Evolutionary conservation across 306 rosid genomes (phyloP).

Genomic region (Purshia tridentata): DNA sequence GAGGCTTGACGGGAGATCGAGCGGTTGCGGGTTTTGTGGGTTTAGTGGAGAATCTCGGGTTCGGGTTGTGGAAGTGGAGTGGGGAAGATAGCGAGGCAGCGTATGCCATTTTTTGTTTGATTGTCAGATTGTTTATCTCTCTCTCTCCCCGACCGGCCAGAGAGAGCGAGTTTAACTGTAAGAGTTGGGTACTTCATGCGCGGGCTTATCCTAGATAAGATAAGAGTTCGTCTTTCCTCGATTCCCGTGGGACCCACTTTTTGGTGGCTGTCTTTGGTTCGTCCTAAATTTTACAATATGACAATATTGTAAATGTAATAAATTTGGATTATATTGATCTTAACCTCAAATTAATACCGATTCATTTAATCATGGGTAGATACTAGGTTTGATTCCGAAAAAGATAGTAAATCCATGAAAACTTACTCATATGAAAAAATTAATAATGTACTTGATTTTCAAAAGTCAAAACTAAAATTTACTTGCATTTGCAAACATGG

Average conservation of each 20-base stretch:
- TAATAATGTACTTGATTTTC: too few relatives aligned
- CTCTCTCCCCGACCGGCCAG: conserved; percentile 22
- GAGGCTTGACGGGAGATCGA: conserved; percentile 34
- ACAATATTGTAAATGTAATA: too few relatives aligned
- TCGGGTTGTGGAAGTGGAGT: conserved; percentile 26
- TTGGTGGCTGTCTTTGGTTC: neutral
- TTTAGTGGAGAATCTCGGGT: conserved; percentile 32
- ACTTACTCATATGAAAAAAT: too few relatives aligned
- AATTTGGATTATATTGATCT: too few relatives aligned
- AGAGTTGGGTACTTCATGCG: neutral
- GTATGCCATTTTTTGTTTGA: conserved; percentile 41
- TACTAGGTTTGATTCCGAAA: too few relatives aligned
- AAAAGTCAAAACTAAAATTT: too few relatives aligned
- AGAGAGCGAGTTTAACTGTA: conserved; percentile 4
- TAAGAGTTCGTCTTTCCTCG: conserved; percentile 33
- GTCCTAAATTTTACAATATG: too few relatives aligned
- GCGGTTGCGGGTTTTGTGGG: conserved; percentile 30
- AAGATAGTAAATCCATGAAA: too few relatives aligned
- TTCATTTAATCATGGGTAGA: too few relatives aligned
- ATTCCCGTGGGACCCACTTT: conserved; percentile 39
- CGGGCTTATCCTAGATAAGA: conserved; percentile 41
- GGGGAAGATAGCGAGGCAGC: conserved; percentile 41
- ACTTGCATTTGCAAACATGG: too few relatives aligned
- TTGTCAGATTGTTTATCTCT: too few relatives aligned
- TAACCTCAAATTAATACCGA: too few relatives aligned